Evolutionary conservation across 169 alveolate genomes (phyloP), one percentile per base, ranked within the genome.

Genomic region (Amoebophrya sp.): DNA sequence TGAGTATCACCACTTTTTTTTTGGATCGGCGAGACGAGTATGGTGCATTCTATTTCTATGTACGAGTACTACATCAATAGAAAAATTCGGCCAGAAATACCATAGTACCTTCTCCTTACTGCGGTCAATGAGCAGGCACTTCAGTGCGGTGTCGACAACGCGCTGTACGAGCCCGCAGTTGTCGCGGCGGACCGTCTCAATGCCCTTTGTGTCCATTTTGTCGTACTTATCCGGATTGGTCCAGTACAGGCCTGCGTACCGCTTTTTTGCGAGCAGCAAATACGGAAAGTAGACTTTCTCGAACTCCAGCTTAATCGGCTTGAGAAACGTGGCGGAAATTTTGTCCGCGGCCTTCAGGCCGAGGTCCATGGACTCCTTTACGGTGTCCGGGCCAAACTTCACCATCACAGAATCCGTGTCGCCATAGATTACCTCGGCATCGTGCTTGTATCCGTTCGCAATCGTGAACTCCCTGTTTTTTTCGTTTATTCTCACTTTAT

Each of bases 331-430:
- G 54, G 95, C 94, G 0, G 99, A 96, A 41, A 99, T 97, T 91
- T 93, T 93, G 40, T 96, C 97, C 77, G 99, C 99, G 0, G 99
- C 99, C 92, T 98, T 99, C 89, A 92, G 93, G 33, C 98, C 98
- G 89, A 98, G 95, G 33, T 95, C 93, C 98, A 99, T 98, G 23
- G 99, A 99, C 92, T 98, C 98, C 88, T 89, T 95, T 40, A 96
- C 95, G 83, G 91, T 93, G 77, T 94, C 94, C 18, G 96, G 97
- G 39, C 99, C 99, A 92, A 99, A 99, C 92, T 98, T 97, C 83
- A 99, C 98, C 99, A 99, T 98, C 23, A 99, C 99, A 18, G 99
- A 98, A 95, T 98, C 99, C 29, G 99, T 99, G 94, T 99, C 99
- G 23, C 99, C 99, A 94, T 98, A 98, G 32, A 98, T 96, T 40